phyloP scores from a whole-genome alignment of 2,329 filamentous ascomycete species.

The Colletotrichum tanaceti region DNA sequence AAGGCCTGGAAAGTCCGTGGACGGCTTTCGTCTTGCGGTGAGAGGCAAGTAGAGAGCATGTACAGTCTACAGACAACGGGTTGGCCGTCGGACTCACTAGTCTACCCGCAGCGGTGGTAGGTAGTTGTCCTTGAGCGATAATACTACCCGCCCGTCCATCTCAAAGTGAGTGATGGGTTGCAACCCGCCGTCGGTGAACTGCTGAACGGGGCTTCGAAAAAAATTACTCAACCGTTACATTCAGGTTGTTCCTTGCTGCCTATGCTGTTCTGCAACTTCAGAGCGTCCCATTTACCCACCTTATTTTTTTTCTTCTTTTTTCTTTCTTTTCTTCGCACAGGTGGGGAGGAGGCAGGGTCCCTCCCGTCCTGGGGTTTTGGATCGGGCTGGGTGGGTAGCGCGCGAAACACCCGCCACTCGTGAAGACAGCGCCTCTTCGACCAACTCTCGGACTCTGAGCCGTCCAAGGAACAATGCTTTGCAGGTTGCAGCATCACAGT shows the following conservation, averaged over 20 bases:
- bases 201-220: constrained; percentile 14
- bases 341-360: constrained; percentile 13
- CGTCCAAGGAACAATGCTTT: constrained; percentile 13
- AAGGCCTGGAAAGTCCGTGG: not conserved
- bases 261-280: not conserved
- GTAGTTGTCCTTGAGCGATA: not conserved
- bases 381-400: not conserved
- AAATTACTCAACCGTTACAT: constrained; percentile 18
- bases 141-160: constrained; percentile 5
- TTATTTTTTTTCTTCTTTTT: not conserved
- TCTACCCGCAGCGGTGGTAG: not conserved
- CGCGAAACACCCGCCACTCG: constrained; percentile 2
- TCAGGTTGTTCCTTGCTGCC: constrained; percentile 24
- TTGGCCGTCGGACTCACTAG: not conserved
- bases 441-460: not conserved
- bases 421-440: not conserved
- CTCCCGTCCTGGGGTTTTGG: constrained; percentile 11
- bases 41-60: not conserved
- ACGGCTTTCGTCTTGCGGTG: not conserved
- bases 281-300: not conserved
- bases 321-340: constrained; percentile 12
- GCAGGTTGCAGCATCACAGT: constrained; percentile 28
- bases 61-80: not conserved
- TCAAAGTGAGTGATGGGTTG: constrained; percentile 2
- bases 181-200: constrained; percentile 18